These are phyloP conservation scores for Ogataea pignaliae DNA, from an alignment of 805 yeast genomes.

Conservation along the genomic window DNA sequence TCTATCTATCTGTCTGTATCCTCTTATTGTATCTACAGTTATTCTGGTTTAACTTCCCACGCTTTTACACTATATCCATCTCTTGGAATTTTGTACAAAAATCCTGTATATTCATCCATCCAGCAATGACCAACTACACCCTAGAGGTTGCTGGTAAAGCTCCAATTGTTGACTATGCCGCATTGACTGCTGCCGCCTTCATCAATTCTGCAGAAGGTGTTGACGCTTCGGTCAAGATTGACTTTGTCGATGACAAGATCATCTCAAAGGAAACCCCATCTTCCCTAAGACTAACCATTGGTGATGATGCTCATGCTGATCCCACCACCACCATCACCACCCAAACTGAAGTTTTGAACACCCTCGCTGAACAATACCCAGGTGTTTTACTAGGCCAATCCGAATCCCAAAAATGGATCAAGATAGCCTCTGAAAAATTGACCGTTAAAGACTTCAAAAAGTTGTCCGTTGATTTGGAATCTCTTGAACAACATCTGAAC, in stretches of 20 bases:
- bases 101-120: no score
- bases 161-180: constrained; percentile 73
- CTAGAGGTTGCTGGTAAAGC: constrained; percentile 84
- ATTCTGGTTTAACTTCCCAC: no score
- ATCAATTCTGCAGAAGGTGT: constrained; percentile 45
- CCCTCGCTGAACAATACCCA: constrained; percentile 52
- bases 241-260: constrained; percentile 69
- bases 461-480: constrained; percentile 70
- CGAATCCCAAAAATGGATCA: constrained; percentile 57
- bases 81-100: no score
- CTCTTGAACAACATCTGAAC: constrained; percentile 77
- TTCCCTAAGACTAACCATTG: constrained; percentile 40
- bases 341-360: constrained; percentile 42
- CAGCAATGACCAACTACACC: constrained; percentile 19
- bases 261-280: constrained; percentile 39
- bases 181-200: constrained; percentile 71
- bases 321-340: constrained; percentile 30
- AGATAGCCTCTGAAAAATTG: constrained; percentile 62
- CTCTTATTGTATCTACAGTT: no score
- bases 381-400: constrained; percentile 33
- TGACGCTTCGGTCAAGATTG: constrained; percentile 51
- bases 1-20: no score
- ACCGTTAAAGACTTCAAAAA: constrained; percentile 85
- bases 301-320: constrained; percentile 42
- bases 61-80: no score